Evolutionary conservation across 2,329 filamentous ascomycete species (phyloP), one percentile per base, ranked within the genome.

Genomic region (Pezicula radicicola): DNA sequence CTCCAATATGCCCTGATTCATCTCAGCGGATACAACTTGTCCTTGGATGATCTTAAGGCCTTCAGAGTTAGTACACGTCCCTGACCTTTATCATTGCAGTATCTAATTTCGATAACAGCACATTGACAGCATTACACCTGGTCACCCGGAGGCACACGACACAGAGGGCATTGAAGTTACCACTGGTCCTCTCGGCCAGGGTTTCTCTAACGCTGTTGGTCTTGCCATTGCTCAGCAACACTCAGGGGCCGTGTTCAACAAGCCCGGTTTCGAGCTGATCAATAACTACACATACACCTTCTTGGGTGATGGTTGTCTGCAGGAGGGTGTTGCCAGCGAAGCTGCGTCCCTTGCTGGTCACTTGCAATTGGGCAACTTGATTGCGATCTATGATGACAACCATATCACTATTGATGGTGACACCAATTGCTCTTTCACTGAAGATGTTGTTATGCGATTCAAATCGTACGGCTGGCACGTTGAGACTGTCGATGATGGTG

Each of bases 1-100:
- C 90, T 99, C 56, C 94, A 97, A 74, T 99, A 99, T 86, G 89
- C 93, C 68, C 84, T 99, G 64, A 88, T 99, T 67, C 94, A 99
- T 80, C 82, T 99, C 52, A 96, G 92, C 75, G 94, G 94, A 73
- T 99, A 96, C 73, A 83, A 77, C 59, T 66, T 99, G 64, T 83
- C 83, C 68, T 79, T 99, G 57, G 89, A 99, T 68, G 94, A 97
- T 76, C 75, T 99, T 65, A 99, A 97, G 85, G 76, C 79, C 66
- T 99, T 99, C 89, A 88, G 94, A 74, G 91, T 96, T 84, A 74
- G 90, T 54, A 36, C 25, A 37, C 35, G 40, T 13, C 6, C 43
- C 16, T 30, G 33, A 25, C 12, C 21, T 16, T 47, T 42, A 18
- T 46, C 53, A 42, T 35, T 25, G 12, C 33, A 39, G 13, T 41